Evolutionary conservation across 768 basidiomycete species (phyloP).

Genomic region (Sarcomyxa edulis): DNA sequence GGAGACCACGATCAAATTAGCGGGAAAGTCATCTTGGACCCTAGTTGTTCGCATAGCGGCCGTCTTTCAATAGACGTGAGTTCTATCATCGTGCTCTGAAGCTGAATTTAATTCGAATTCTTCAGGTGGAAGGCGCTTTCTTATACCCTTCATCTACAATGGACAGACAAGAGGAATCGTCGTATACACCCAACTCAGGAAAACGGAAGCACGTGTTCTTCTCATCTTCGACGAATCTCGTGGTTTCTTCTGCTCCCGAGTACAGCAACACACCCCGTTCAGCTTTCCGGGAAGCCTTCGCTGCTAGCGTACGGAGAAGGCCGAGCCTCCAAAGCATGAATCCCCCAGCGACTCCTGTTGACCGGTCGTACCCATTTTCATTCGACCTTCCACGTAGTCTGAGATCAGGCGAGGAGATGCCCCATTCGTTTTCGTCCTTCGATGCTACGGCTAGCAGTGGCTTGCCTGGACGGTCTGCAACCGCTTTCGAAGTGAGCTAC

Average conservation of each 20-base stretch:
- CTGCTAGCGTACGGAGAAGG: constrained; percentile 28
- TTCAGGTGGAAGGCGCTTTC: constrained; percentile 62
- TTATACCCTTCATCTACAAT: constrained; percentile 29
- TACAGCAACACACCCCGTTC: constrained; percentile 26
- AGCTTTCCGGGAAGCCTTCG: constrained; percentile 37
- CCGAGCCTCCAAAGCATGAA: constrained; percentile 38
- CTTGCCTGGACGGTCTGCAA: not conserved
- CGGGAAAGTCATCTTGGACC: constrained; percentile 56
- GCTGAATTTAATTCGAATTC: constrained; percentile 1
- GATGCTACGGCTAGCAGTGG: not conserved
- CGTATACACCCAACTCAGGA: constrained; percentile 12
- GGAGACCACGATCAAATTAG: constrained; percentile 53
- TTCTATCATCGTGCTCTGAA: constrained; percentile 1
- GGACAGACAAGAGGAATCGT: constrained; percentile 15
- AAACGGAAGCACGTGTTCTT: constrained; percentile 44
- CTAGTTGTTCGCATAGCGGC: constrained; percentile 47
- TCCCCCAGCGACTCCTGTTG: constrained; percentile 23
- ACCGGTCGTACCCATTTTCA: constrained; percentile 41
- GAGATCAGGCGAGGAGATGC: constrained; percentile 52
- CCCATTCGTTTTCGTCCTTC: constrained; percentile 47
- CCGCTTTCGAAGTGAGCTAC: constrained; percentile 40
- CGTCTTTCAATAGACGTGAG: constrained; percentile 36
- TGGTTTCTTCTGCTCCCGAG: constrained; percentile 29
- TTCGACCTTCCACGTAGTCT: constrained; percentile 51
- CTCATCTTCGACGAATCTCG: constrained; percentile 37